phyloP scores from a whole-genome alignment of 352 stramenopile species.

The Phytophthora citricola region DNA sequence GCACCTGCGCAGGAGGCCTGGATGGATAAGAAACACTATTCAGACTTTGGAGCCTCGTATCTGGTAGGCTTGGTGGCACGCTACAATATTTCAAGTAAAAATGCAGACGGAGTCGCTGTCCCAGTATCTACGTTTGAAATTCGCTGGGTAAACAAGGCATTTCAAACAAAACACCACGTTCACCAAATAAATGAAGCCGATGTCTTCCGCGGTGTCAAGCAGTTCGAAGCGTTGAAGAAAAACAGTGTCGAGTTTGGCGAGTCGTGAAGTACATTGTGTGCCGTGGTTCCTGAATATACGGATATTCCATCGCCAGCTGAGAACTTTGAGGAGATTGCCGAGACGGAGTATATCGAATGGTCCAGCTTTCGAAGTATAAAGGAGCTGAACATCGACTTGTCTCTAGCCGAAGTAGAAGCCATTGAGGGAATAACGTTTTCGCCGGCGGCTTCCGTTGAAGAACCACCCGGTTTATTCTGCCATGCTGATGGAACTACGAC shows the following conservation, averaged over 20 bases:
- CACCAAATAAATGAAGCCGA: not conserved
- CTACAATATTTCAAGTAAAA: not conserved
- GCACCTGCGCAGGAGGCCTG: not conserved
- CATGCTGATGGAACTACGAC: not conserved
- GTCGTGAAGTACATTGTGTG: constrained; percentile 8
- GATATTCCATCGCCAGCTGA: constrained; percentile 1
- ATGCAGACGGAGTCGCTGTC: not conserved
- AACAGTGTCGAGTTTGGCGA: constrained; percentile 6
- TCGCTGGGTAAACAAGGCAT: constrained; percentile 4
- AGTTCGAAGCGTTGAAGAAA: constrained; percentile 5
- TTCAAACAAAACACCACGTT: constrained; percentile 7
- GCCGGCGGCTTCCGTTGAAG: not conserved
- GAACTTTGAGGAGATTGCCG: constrained; percentile 16
- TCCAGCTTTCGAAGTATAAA: not conserved
- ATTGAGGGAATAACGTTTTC: constrained; percentile 20
- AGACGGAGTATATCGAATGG: constrained; percentile 7
- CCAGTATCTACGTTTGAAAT: not conserved
- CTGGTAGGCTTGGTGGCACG: not conserved
- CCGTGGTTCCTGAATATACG: constrained; percentile 2
- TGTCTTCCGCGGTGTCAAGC: constrained; percentile 1
- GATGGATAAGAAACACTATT: not conserved
- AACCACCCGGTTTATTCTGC: constrained; percentile 2
- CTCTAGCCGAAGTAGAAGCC: constrained; percentile 4
- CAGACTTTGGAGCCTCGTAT: not conserved
- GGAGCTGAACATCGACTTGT: too few species aligned